Conservation (phyloP, 148 eudicot genomes). For the Euryodendron excelsum region DNA sequence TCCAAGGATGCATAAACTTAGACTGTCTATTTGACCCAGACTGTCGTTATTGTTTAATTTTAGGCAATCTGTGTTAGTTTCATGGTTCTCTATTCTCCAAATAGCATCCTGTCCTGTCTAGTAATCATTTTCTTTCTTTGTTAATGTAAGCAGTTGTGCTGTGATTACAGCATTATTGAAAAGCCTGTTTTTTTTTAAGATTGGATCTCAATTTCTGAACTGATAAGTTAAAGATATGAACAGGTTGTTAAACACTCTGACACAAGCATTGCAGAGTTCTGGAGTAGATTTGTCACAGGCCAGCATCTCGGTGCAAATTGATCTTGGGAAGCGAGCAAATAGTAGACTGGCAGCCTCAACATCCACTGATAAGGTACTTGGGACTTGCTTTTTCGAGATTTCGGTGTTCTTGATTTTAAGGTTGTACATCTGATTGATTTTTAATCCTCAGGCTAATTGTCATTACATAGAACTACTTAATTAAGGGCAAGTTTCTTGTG, state of each 20-base stretch:
- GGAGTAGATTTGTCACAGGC: conserved; percentile 90
- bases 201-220: background rate
- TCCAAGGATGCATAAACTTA: too few species aligned
- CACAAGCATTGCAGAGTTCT: conserved; percentile 74
- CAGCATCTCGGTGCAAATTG: conserved; percentile 79
- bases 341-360: conserved; percentile 26
- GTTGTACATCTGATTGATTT: background rate
- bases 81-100: too few species aligned
- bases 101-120: too few species aligned
- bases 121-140: background rate
- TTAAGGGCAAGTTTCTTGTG: background rate
- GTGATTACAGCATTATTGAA: background rate
- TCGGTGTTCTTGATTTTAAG: too few species aligned
- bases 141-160: background rate
- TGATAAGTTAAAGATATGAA: conserved; percentile 14
- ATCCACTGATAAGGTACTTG: conserved; percentile 46
- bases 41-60: too few species aligned
- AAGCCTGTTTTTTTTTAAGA: background rate
- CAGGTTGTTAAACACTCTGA: conserved; percentile 71
- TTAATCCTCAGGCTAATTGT: background rate
- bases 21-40: too few species aligned
- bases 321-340: conserved; percentile 73
- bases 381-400: background rate
- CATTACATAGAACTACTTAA: background rate
- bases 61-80: too few species aligned